Conservation (phyloP, 495 filamentous ascomycete species). For the Penicillium goetzii region DNA sequence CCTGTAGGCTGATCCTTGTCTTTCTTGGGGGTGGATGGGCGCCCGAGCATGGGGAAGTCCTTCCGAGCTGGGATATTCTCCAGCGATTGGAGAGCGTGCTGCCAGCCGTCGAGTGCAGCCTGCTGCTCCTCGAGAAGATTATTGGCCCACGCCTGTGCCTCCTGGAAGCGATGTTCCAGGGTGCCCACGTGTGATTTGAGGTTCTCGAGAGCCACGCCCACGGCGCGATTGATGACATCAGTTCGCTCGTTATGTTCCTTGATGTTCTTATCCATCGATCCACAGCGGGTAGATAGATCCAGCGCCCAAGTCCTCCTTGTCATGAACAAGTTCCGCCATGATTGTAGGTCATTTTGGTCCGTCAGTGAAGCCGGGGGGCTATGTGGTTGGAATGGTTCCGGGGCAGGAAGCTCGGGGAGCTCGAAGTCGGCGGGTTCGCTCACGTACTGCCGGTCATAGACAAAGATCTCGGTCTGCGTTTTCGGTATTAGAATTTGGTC, state of each 20-base stretch:
- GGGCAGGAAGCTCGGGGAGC: constrained; percentile 57
- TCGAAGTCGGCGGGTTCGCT: constrained; percentile 50
- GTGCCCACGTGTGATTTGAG: constrained; percentile 75
- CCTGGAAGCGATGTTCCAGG: constrained; percentile 71
- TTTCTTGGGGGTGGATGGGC: constrained; percentile 47
- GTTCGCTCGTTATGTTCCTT: constrained; percentile 64
- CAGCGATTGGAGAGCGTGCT: constrained; percentile 64
- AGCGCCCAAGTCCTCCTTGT: constrained; percentile 75
- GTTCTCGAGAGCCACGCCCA: constrained; percentile 79
- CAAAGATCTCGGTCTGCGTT: constrained; percentile 76
- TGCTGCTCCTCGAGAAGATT: constrained; percentile 73
- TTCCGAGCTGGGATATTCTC: constrained; percentile 62
- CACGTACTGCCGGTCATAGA: constrained; percentile 76
- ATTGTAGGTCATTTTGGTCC: constrained; percentile 70
- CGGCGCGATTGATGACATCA: constrained; percentile 69
- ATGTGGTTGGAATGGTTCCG: constrained; percentile 59
- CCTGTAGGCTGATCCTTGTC: constrained; percentile 39
- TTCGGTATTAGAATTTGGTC: not conserved
- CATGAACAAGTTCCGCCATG: constrained; percentile 83
- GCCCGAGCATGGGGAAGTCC: constrained; percentile 58
- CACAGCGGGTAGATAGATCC: constrained; percentile 65
- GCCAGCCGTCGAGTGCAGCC: constrained; percentile 66
- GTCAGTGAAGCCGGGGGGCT: constrained; percentile 73
- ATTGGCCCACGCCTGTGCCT: constrained; percentile 73
- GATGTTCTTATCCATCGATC: constrained; percentile 56